Conservation (phyloP, 169 alveolate species). For the Plasmodium sp. region DNA sequence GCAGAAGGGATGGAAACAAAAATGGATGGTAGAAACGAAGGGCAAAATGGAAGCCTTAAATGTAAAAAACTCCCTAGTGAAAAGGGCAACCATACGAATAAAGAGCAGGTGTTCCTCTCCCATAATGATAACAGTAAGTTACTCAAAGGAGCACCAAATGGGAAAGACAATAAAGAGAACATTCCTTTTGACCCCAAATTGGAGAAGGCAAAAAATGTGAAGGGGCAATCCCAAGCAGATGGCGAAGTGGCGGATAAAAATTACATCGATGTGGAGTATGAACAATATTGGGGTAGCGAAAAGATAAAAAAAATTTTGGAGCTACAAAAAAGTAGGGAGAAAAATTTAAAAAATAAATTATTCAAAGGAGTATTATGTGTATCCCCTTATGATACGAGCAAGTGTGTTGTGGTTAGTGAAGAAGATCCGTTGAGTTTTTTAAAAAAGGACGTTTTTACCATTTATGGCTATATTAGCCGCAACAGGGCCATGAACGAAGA, state of each 20-base stretch:
- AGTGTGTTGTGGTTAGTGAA: constrained; percentile 33
- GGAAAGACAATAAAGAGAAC: background rate
- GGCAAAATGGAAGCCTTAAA: background rate
- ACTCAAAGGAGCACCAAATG: background rate
- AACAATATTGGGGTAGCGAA: constrained; percentile 39
- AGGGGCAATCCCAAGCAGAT: background rate
- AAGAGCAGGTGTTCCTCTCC: background rate
- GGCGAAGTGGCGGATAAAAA: background rate
- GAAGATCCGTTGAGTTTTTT: background rate
- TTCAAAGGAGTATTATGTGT: constrained; percentile 57
- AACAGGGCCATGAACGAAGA: constrained; percentile 86
- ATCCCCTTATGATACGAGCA: constrained; percentile 67
- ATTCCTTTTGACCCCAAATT: background rate
- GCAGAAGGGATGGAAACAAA: background rate
- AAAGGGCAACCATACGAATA: background rate
- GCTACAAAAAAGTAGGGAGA: constrained; percentile 2
- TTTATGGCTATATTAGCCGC: constrained; percentile 84
- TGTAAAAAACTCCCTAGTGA: background rate
- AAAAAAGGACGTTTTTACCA: constrained; percentile 47
- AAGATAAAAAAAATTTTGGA: constrained; percentile 26
- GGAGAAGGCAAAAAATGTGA: background rate
- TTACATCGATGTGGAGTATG: constrained; percentile 48
- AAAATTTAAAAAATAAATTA: background rate
- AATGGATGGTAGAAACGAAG: background rate
- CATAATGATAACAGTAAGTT: background rate